A percentile compares a stretch with the other conserved stretches of the same genome.
These are phyloP conservation scores for Fusarium globosum DNA, from an alignment of 2,329 filamentous ascomycete genomes.

Conservation along the genomic window DNA sequence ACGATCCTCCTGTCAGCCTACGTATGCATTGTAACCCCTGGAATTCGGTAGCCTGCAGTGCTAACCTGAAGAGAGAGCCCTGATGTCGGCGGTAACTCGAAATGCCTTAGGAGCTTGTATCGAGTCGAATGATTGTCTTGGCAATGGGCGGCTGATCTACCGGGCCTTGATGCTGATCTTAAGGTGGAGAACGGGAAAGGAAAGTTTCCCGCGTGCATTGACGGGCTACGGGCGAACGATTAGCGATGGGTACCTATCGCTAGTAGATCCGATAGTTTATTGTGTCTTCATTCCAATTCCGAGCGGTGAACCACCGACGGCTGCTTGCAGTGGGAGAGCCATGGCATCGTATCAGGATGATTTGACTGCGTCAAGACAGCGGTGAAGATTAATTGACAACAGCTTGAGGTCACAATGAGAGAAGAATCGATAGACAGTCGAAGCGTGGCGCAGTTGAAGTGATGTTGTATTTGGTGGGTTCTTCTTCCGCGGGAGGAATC, in stretches of 20 bases:
- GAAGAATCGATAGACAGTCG: neutral
- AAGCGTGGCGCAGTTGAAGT: conserved; percentile 5
- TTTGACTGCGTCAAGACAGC: neutral
- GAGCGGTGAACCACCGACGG: conserved; percentile 15
- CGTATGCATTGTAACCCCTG: conserved; percentile 2
- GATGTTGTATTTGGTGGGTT: conserved; percentile 6
- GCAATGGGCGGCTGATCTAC: conserved; percentile 8
- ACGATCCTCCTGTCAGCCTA: conserved; percentile 24
- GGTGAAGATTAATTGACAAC: neutral
- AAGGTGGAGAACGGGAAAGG: conserved; percentile 16
- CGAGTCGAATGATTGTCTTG: neutral
- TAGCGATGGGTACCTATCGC: neutral
- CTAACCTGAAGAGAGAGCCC: conserved; percentile 15
- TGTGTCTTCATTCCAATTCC: neutral
- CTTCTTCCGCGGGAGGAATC: neutral
- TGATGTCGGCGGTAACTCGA: conserved; percentile 9
- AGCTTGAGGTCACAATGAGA: neutral
- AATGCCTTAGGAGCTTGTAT: neutral
- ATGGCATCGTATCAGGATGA: neutral
- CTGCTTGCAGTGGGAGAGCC: conserved; percentile 19
- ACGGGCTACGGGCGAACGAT: neutral
- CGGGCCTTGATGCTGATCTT: neutral
- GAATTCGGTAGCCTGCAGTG: conserved; percentile 25
- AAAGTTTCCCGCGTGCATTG: conserved; percentile 23
- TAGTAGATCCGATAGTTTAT: neutral